phyloP scores from a whole-genome alignment of 495 filamentous ascomycete genomes.

The Chlorociboria aeruginascens region DNA sequence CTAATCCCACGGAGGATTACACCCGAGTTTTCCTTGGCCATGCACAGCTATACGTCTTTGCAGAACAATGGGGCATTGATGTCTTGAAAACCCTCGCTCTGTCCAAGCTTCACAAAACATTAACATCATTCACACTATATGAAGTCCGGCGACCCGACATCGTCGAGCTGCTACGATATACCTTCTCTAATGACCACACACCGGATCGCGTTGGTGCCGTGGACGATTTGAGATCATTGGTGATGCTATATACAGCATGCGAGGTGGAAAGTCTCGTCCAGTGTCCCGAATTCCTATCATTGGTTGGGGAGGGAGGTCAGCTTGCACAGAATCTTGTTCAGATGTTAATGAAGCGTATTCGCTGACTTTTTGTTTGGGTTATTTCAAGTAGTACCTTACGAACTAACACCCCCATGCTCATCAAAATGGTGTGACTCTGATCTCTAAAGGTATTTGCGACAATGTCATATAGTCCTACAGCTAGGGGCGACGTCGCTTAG shows the following conservation, averaged over 20 bases:
- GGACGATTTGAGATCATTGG: conserved; percentile 18
- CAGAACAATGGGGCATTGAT: too few species aligned
- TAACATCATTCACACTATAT: conserved; percentile 24
- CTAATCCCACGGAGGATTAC: too few species aligned
- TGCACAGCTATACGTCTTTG: too few species aligned
- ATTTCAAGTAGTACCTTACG: too few species aligned
- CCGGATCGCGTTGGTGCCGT: not conserved
- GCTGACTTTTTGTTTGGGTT: not conserved
- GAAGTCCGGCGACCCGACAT: conserved; percentile 18
- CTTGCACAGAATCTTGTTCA: conserved; percentile 14
- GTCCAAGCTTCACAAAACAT: conserved; percentile 23
- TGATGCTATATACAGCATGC: conserved; percentile 19
- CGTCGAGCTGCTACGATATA: conserved; percentile 24
- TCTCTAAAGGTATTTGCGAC: too few species aligned
- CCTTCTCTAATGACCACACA: conserved; percentile 20
- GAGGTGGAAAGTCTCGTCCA: conserved; percentile 23
- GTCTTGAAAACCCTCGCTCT: conserved; percentile 25
- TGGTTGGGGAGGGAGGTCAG: conserved; percentile 14
- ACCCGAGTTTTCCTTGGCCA: too few species aligned
- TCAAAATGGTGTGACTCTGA: too few species aligned
- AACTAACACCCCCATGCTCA: too few species aligned
- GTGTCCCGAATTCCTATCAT: conserved; percentile 18
- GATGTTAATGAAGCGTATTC: conserved; percentile 15
- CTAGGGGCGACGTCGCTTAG: too few species aligned
- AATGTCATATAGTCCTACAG: too few species aligned